These are phyloP conservation scores for Benincasa hispida DNA, from an alignment of 306 rosid genomes.

Conservation along the genomic window DNA sequence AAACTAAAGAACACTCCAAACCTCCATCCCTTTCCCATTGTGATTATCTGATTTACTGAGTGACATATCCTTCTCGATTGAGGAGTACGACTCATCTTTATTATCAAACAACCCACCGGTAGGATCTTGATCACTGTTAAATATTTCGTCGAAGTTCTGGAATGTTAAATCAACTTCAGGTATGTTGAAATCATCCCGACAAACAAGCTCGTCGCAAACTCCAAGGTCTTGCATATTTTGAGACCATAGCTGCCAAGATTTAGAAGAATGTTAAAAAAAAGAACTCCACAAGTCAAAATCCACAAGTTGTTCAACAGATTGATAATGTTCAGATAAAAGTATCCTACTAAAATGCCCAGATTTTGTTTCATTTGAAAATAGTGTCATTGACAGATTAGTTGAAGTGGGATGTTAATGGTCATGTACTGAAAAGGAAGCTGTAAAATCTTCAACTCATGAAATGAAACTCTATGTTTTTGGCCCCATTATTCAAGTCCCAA, in stretches of 20 bases:
- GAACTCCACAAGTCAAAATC: background rate
- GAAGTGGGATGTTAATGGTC: no score
- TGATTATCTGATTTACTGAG: constrained; percentile 32
- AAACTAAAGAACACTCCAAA: constrained; percentile 17
- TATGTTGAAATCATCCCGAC: constrained; percentile 55
- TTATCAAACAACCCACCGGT: constrained; percentile 25
- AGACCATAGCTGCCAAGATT: constrained; percentile 65
- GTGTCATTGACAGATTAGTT: background rate
- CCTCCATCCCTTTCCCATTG: constrained; percentile 37
- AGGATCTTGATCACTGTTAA: constrained; percentile 69
- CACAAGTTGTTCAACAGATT: background rate
- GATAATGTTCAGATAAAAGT: background rate
- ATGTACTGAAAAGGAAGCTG: no score
- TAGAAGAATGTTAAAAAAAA: background rate
- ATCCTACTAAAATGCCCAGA: background rate
- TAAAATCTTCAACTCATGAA: background rate
- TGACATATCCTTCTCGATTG: constrained; percentile 39
- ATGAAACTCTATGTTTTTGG: background rate
- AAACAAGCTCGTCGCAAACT: constrained; percentile 68
- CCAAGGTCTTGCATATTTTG: constrained; percentile 90
- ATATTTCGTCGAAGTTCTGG: constrained; percentile 61
- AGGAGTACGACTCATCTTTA: constrained; percentile 39
- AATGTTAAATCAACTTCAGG: constrained; percentile 85
- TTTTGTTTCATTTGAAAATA: background rate
- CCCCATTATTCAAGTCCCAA: background rate